Evolutionary conservation across 306 rosid species (phyloP).

Genomic region (Ziziphus jujuba): DNA sequence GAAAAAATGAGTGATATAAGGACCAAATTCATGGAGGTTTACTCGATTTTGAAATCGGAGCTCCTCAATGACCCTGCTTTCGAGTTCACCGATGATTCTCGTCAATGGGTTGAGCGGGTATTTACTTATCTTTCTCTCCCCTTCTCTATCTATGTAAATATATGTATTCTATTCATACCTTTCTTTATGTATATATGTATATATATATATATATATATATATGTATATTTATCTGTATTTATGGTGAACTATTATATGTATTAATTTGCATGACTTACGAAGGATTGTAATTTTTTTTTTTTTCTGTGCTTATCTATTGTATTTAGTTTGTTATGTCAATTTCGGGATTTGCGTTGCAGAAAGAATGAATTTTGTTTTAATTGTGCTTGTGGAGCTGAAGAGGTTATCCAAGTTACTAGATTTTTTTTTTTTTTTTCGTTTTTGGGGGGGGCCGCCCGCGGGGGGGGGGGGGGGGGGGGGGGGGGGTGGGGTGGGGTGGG

Average conservation of each 20-base stretch:
- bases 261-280: not conserved
- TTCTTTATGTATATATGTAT: no score
- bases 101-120: constrained; percentile 50
- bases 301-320: not conserved
- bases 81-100: constrained; percentile 47
- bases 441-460: no score
- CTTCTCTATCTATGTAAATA: not conserved
- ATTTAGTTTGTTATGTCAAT: not conserved
- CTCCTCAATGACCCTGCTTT: constrained; percentile 49
- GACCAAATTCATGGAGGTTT: constrained; percentile 43
- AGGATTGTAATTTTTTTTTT: not conserved
- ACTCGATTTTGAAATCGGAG: constrained; percentile 48
- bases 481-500: no score
- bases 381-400: not conserved
- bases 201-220: not conserved
- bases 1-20: constrained; percentile 35
- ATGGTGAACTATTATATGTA: not conserved
- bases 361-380: not conserved
- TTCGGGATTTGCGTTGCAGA: not conserved
- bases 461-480: no score
- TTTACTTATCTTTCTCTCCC: not conserved
- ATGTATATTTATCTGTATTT: not conserved
- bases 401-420: not conserved
- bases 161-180: no score
- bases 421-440: no score